A percentile compares a stretch with the other conserved stretches of the same genome.
phyloP scores from a whole-genome alignment of 805 yeast species.

The Saccharomyces jurei region DNA sequence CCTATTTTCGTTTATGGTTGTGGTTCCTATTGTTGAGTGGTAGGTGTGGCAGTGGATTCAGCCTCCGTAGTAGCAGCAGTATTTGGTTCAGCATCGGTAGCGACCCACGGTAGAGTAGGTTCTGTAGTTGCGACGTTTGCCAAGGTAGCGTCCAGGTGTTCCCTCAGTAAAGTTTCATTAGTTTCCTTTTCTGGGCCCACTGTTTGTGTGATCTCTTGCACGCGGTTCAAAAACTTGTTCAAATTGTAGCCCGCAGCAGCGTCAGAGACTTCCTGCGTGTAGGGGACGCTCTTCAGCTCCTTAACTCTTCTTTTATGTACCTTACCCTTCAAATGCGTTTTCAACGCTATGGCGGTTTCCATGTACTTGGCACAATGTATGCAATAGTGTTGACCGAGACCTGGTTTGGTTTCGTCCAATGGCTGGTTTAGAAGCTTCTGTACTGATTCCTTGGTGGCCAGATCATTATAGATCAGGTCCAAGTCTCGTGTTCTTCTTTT shows the following conservation, averaged over 20 bases:
- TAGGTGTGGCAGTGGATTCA: neutral
- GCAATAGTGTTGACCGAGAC: constrained; percentile 91
- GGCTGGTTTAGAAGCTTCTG: constrained; percentile 67
- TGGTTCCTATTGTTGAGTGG: neutral
- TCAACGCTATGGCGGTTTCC: constrained; percentile 66
- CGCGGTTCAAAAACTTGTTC: constrained; percentile 54
- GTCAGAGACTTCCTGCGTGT: constrained; percentile 79
- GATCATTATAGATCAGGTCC: constrained; percentile 73
- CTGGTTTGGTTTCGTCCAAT: constrained; percentile 83
- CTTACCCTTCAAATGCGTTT: constrained; percentile 65
- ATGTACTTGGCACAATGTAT: constrained; percentile 89
- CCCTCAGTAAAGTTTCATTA: constrained; percentile 34
- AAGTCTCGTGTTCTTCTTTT: constrained; percentile 79
- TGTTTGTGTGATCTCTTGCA: constrained; percentile 48
- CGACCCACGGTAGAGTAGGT: constrained; percentile 27
- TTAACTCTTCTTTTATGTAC: constrained; percentile 82
- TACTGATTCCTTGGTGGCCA: constrained; percentile 57
- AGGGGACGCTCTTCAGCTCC: constrained; percentile 68
- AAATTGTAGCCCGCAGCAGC: constrained; percentile 83
- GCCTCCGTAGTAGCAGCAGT: neutral
- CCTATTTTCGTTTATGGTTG: neutral
- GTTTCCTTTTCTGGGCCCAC: constrained; percentile 40
- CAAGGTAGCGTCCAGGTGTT: constrained; percentile 22
- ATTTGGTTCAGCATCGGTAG: neutral
- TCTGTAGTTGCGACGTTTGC: constrained; percentile 27